A percentile compares a stretch with the other conserved stretches of the same genome.
These are phyloP conservation scores for Pichia sp. DNA, from an alignment of 1,139 yeast species.

Conservation along the genomic window DNA sequence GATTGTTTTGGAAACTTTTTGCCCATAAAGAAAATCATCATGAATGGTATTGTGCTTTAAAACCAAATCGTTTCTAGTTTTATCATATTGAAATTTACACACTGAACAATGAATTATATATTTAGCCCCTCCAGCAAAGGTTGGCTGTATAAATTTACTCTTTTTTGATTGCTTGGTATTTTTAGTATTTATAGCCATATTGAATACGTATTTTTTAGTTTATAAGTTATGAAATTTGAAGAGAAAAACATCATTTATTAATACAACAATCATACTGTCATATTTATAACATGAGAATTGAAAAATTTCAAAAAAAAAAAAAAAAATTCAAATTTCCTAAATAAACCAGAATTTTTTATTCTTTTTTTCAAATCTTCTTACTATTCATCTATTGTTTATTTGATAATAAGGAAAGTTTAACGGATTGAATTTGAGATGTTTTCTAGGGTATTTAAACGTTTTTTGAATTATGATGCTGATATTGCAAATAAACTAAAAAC, in stretches of 20 bases:
- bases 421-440: background rate
- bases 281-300: background rate
- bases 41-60: constrained; percentile 47
- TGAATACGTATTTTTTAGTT: too few species aligned
- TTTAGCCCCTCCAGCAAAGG: background rate
- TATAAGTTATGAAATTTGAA: too few species aligned
- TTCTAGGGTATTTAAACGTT: constrained; percentile 8
- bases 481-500: constrained; percentile 31
- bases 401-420: background rate
- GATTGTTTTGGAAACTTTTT: constrained; percentile 13
- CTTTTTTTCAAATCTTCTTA: background rate
- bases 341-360: background rate
- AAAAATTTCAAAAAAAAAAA: too few species aligned
- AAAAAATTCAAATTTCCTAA: background rate
- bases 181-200: too few species aligned
- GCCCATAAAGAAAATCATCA: constrained; percentile 41
- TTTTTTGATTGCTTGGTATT: background rate
- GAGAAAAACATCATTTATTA: too few species aligned
- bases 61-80: constrained; percentile 13
- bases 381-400: background rate
- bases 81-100: constrained; percentile 1
- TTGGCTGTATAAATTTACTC: constrained; percentile 4
- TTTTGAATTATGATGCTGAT: constrained; percentile 34
- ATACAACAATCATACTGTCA: too few species aligned
- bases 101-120: background rate